phyloP scores from a whole-genome alignment of 2,329 filamentous ascomycete genomes.

The Onygenales sp. region DNA sequence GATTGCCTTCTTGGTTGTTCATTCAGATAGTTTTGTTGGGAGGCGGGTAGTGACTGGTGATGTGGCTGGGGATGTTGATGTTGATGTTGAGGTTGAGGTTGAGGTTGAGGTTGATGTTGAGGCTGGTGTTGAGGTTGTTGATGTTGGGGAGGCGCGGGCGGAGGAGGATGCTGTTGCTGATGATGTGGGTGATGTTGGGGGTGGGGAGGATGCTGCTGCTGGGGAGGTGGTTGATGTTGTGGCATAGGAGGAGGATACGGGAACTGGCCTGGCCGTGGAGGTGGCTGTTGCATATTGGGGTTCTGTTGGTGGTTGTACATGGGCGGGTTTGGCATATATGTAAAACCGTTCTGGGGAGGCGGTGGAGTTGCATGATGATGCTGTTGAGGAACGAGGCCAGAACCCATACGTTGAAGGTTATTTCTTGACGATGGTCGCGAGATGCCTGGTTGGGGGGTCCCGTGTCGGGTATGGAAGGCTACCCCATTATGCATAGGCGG shows the following conservation, averaged over 20 bases:
- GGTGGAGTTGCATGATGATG: constrained; percentile 48
- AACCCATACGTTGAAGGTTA: constrained; percentile 64
- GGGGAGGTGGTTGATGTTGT: constrained; percentile 48
- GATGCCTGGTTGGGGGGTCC: constrained; percentile 70
- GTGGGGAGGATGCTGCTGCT: constrained; percentile 10
- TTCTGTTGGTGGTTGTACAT: constrained; percentile 66
- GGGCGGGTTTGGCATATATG: constrained; percentile 75
- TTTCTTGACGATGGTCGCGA: constrained; percentile 75
- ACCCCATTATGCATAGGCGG: constrained; percentile 76
- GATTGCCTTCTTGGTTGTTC: constrained; percentile 69
- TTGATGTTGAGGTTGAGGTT: constrained; percentile 16
- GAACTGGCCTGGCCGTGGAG: constrained; percentile 34
- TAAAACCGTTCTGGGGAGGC: constrained; percentile 59
- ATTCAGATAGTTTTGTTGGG: constrained; percentile 63
- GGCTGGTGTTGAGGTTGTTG: constrained; percentile 14
- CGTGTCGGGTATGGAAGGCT: constrained; percentile 60
- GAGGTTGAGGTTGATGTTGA: constrained; percentile 38
- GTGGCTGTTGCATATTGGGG: constrained; percentile 36
- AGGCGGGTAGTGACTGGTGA: constrained; percentile 36
- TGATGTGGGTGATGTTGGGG: constrained; percentile 30
- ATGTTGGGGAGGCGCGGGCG: constrained; percentile 21
- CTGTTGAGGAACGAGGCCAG: constrained; percentile 60
- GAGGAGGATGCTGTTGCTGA: constrained; percentile 14
- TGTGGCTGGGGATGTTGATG: constrained; percentile 32
- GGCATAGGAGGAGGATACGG: constrained; percentile 26